These are phyloP conservation scores for Dentipellis sp. DNA, from an alignment of 768 basidiomycete species.

Conservation along the genomic window DNA sequence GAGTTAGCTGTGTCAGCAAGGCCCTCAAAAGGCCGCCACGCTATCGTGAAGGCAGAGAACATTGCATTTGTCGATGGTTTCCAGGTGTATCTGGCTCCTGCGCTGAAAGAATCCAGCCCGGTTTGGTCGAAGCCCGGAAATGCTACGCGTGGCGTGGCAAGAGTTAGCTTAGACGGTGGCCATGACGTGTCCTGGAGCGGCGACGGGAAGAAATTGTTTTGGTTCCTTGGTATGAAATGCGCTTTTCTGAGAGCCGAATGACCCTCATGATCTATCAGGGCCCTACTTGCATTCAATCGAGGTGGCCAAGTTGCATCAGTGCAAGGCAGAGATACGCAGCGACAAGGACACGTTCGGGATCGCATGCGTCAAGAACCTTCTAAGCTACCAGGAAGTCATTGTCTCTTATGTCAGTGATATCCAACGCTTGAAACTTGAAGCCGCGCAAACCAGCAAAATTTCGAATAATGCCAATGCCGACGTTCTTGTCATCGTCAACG, in stretches of 20 bases:
- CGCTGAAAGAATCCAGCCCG: neutral
- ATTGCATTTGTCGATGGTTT: neutral
- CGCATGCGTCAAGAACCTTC: neutral
- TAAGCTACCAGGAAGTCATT: neutral
- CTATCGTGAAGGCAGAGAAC: neutral
- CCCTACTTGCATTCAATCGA: neutral
- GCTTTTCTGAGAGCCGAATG: neutral
- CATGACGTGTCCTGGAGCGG: conserved; percentile 58
- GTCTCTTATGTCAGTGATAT: neutral
- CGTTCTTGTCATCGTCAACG: neutral
- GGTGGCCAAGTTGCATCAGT: neutral
- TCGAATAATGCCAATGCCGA: neutral
- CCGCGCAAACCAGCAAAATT: neutral
- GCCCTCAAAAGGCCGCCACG: neutral
- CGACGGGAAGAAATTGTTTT: conserved; percentile 59
- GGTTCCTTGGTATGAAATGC: conserved; percentile 53
- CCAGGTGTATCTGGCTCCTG: neutral
- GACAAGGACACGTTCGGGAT: neutral
- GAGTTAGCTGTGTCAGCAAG: neutral
- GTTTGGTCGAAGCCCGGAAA: neutral
- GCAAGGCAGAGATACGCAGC: neutral
- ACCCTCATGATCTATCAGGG: neutral
- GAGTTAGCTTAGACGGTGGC: conserved; percentile 65
- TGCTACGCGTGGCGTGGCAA: conserved; percentile 28
- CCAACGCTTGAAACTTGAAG: neutral